A percentile compares a stretch with the other conserved stretches of the same genome.
Evolutionary conservation across 1,139 yeast species (phyloP).

Genomic region (Debaryomyces udenii): DNA sequence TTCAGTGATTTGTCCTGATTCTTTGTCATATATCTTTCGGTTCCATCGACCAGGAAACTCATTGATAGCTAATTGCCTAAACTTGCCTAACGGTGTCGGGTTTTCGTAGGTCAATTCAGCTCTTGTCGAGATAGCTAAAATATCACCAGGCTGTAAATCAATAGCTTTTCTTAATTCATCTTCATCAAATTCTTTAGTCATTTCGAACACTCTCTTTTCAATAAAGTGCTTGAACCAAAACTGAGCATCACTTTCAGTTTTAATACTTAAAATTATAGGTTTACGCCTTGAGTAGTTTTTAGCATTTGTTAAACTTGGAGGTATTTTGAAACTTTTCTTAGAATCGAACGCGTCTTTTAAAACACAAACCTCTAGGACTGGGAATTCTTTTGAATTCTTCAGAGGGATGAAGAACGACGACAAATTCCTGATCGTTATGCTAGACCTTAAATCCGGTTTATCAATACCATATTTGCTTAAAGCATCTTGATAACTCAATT

Average conservation of each 20-base stretch:
- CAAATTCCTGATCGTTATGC: conserved; percentile 53
- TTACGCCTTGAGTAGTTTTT: conserved; percentile 57
- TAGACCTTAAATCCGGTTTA: conserved; percentile 85
- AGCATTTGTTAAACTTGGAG: conserved; percentile 40
- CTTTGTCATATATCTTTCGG: conserved; percentile 33
- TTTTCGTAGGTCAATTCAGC: conserved; percentile 74
- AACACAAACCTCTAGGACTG: conserved; percentile 74
- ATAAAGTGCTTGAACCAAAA: conserved; percentile 47
- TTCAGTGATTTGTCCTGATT: conserved; percentile 19
- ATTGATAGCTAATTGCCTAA: conserved; percentile 72
- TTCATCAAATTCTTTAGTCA: conserved; percentile 20
- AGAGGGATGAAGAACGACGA: conserved; percentile 39
- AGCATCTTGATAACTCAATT: conserved; percentile 67
- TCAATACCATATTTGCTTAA: conserved; percentile 82
- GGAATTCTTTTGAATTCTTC: conserved; percentile 46
- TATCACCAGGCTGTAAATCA: conserved; percentile 64
- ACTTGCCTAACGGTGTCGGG: conserved; percentile 91
- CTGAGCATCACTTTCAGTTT: conserved; percentile 34
- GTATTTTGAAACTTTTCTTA: conserved; percentile 23
- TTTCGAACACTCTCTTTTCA: conserved; percentile 31
- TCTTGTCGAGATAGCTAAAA: conserved; percentile 75
- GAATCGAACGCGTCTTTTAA: conserved; percentile 52
- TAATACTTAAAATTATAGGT: conserved; percentile 60
- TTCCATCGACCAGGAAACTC: conserved; percentile 56
- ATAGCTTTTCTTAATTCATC: conserved; percentile 33